Conservation (phyloP, 306 rosid species). For the Macrotyloma uniflorum region DNA sequence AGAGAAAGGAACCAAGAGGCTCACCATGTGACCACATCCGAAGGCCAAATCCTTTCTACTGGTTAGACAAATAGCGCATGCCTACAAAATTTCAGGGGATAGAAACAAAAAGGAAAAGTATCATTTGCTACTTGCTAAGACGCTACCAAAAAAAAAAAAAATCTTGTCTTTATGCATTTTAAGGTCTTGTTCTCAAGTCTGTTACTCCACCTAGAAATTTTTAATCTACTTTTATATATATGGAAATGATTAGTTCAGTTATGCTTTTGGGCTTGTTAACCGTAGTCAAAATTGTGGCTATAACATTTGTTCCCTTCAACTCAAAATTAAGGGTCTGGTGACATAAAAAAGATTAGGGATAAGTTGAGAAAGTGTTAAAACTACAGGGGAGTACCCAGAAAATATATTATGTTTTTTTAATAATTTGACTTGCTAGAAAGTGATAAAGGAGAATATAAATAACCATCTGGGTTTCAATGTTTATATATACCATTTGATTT, state of each 20-base stretch:
- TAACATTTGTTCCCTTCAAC: background rate
- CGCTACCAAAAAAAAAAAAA: background rate
- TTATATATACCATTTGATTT: constrained; percentile 53
- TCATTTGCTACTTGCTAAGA: background rate
- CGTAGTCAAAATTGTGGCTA: background rate
- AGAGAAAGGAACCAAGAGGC: constrained; percentile 24
- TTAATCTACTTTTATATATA: too few species aligned
- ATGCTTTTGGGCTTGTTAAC: background rate
- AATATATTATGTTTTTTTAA: background rate
- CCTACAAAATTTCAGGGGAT: constrained; percentile 49
- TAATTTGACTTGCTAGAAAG: constrained; percentile 6
- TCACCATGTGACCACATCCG: constrained; percentile 88
- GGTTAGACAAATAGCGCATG: constrained; percentile 79
- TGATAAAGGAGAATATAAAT: background rate
- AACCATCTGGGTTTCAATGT: background rate
- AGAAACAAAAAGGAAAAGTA: background rate
- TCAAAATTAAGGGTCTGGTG: background rate
- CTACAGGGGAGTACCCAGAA: background rate
- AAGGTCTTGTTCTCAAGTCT: background rate
- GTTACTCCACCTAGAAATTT: too few species aligned
- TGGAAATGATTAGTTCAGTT: background rate
- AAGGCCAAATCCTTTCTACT: constrained; percentile 78
- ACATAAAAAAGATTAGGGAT: background rate
- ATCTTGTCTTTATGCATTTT: background rate
- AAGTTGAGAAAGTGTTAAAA: background rate